Base-by-base conservation (phyloP, 2,329 filamentous ascomycete species). In the Rutstroemia sp. region DNA sequence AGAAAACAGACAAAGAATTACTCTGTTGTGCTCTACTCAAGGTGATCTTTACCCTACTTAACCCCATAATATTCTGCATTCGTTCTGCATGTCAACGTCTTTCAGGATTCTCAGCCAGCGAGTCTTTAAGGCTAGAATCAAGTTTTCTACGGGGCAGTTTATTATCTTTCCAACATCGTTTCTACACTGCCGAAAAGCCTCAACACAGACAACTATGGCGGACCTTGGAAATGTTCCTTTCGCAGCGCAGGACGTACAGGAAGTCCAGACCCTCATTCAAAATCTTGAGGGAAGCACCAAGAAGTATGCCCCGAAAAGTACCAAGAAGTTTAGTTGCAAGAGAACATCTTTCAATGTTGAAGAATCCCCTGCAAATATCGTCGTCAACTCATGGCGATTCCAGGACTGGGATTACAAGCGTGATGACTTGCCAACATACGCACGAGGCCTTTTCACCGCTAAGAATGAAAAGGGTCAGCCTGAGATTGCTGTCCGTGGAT, bases 351-450 rank as follows among this genome's bases (percentile, higher is more conserved):
- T 89, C 68, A 65, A 76, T 1, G 81, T 97, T 19, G 73, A 75
- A 44, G 73, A 74, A 16, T 89, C 85, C 5, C 77, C 79, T 21
- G 77, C 84, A 57, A 77, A 81, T 25, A 81, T 89, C 62, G 76
- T 75, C 5, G 89, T 97, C 56, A 84, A 94, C 68, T 96, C 92
- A 2, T 99, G 94, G 94, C 86, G 87, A 63, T 87, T 97, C 72
- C 84, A 88, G 65, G 94, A 99, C 63, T 95, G 87, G 87, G 92
- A 97, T 67, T 99, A 97, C 79, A 97, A 97, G 75, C 87, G 86
- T 64, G 74, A 75, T 16, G 81, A 90, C 63, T 79, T 99, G 10
- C 94, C 94, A 5, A 96, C 90, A 1, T 96, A 96, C 70, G 92
- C 94, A 5, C 85, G 94, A 54, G 94, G 94, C 6, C 80, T 99